phyloP scores from a whole-genome alignment of 257 asterid genomes.

The Phtheirospermum japonicum region DNA sequence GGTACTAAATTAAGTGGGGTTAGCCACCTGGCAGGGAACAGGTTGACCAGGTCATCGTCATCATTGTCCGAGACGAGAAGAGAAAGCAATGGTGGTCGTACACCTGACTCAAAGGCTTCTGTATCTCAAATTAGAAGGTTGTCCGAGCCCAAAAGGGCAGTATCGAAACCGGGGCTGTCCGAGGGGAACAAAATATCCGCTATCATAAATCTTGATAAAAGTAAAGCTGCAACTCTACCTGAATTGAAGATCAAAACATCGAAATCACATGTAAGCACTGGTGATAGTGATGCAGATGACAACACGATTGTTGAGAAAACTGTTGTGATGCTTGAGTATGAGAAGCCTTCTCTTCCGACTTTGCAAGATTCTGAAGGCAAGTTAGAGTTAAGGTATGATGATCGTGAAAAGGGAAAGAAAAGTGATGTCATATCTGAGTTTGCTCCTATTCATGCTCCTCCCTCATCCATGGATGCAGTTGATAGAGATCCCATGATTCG shows the following conservation, averaged over 20 bases:
- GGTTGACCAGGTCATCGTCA: constrained; percentile 55
- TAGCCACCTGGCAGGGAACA: constrained; percentile 44
- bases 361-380: constrained; percentile 34
- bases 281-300: constrained; percentile 48
- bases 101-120: constrained; percentile 57
- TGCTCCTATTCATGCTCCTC: constrained; percentile 36
- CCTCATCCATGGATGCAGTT: no score
- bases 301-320: constrained; percentile 59
- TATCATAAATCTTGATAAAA: constrained; percentile 63
- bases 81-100: constrained; percentile 35
- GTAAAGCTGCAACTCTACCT: constrained; percentile 65
- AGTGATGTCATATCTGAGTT: constrained; percentile 30
- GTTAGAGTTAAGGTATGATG: constrained; percentile 19
- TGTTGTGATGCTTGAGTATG: constrained; percentile 64
- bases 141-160: constrained; percentile 61
- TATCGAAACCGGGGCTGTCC: constrained; percentile 40
- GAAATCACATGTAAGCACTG: constrained; percentile 32
- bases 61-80: constrained; percentile 57
- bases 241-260: constrained; percentile 58
- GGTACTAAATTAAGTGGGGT: constrained; percentile 50
- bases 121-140: constrained; percentile 55
- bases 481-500: no score
- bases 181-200: constrained; percentile 59
- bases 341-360: constrained; percentile 45
- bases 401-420: constrained; percentile 32